These are phyloP conservation scores for Purpureocillium lavendulum DNA, from an alignment of 2,329 filamentous ascomycete genomes.

Conservation along the genomic window DNA sequence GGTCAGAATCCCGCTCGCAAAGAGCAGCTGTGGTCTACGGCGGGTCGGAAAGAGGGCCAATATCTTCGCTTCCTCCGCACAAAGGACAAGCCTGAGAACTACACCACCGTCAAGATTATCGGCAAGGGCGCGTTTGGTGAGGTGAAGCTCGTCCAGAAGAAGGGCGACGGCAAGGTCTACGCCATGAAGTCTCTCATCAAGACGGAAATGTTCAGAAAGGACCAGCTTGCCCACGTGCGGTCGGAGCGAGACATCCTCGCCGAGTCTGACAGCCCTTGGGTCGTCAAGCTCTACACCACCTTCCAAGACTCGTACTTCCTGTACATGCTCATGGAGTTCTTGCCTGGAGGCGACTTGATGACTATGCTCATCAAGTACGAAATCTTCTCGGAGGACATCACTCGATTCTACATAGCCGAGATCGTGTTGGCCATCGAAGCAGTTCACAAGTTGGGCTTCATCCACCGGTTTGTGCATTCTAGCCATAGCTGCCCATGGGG, in stretches of 20 bases:
- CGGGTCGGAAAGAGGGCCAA: slow-evolving; percentile 81
- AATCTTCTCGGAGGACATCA: slow-evolving; percentile 98
- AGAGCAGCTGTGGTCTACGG: slow-evolving; percentile 75
- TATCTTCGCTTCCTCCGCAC: slow-evolving; percentile 92
- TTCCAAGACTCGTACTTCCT: slow-evolving; percentile 96
- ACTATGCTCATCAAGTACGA: slow-evolving; percentile 99
- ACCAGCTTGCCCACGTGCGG: slow-evolving; percentile 93
- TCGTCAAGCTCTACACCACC: slow-evolving; percentile 95
- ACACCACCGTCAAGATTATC: slow-evolving; percentile 94
- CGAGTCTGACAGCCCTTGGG: slow-evolving; percentile 98
- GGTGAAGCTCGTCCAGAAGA: slow-evolving; percentile 94
- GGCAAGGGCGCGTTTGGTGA: slow-evolving; percentile 98
- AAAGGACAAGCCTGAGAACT: slow-evolving; percentile 89
- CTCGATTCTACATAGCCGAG: slow-evolving; percentile 97
- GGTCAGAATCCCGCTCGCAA: slow-evolving; percentile 68
- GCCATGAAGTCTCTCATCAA: slow-evolving; percentile 98
- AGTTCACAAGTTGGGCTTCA: slow-evolving; percentile 95
- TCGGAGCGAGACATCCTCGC: slow-evolving; percentile 96
- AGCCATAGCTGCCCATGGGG: background rate
- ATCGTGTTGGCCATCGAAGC: slow-evolving; percentile 97
- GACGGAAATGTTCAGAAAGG: slow-evolving; percentile 99
- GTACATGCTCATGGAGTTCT: slow-evolving; percentile 99
- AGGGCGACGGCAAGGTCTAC: slow-evolving; percentile 93
- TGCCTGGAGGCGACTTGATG: slow-evolving; percentile 97
- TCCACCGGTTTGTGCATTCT: slow-evolving; percentile 68